These are phyloP conservation scores for Amanita exitialis DNA, from an alignment of 768 basidiomycete genomes.

Conservation along the genomic window DNA sequence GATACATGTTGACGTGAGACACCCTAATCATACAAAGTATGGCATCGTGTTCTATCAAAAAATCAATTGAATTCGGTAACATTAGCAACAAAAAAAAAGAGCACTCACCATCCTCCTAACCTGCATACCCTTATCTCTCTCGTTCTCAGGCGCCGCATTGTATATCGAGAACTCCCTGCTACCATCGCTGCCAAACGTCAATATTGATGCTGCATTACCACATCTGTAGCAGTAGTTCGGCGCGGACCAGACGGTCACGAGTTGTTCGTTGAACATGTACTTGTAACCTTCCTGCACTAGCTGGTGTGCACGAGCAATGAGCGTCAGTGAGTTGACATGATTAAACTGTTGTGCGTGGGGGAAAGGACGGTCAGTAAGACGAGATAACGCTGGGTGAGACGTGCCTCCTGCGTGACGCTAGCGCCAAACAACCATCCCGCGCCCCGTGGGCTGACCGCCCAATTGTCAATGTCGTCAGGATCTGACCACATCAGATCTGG, in stretches of 20 bases:
- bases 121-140: slow-evolving; percentile 72
- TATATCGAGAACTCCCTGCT: slow-evolving; percentile 71
- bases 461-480: slow-evolving; percentile 89
- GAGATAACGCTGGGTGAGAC: slow-evolving; percentile 7
- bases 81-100: not conserved
- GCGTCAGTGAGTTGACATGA: slow-evolving; percentile 75
- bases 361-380: not conserved
- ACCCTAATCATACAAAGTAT: slow-evolving; percentile 35
- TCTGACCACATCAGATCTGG: slow-evolving; percentile 98
- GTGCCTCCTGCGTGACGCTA: slow-evolving; percentile 75
- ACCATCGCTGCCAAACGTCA: slow-evolving; percentile 70
- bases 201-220: slow-evolving; percentile 86
- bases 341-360: slow-evolving; percentile 53
- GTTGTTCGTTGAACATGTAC: slow-evolving; percentile 90
- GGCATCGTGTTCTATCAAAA: slow-evolving; percentile 38
- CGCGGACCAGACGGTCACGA: slow-evolving; percentile 91
- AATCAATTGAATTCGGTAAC: not conserved
- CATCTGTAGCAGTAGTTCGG: slow-evolving; percentile 78
- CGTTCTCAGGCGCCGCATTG: slow-evolving; percentile 83
- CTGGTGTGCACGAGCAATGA: slow-evolving; percentile 95
- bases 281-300: slow-evolving; percentile 95
- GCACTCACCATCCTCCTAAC: slow-evolving; percentile 59
- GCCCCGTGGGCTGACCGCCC: slow-evolving; percentile 94
- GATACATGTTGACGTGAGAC: not conserved
- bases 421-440: slow-evolving; percentile 94